These are phyloP conservation scores for Chlorella variabilis DNA, from an alignment of 163 green algal species.

Conservation along the genomic window DNA sequence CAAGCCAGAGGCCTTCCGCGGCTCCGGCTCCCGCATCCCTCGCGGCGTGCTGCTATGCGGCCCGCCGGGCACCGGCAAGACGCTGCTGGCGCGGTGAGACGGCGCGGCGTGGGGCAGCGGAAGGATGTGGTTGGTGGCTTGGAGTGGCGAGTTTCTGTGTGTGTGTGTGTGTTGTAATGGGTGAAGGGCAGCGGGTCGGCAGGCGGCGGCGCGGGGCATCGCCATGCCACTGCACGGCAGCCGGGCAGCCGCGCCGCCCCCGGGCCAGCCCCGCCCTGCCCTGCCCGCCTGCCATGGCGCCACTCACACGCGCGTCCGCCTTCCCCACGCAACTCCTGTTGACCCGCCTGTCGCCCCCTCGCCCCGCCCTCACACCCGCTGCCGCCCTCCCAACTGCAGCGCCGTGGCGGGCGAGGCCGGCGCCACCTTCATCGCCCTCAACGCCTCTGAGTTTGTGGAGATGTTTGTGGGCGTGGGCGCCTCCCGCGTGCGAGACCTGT, in stretches of 20 bases:
- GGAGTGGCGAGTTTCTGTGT: too few species aligned
- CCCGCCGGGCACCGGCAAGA: constrained; percentile 92
- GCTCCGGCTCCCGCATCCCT: constrained; percentile 82
- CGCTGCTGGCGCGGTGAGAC: constrained; percentile 85
- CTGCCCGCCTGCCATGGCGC: background rate
- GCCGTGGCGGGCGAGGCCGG: constrained; percentile 92
- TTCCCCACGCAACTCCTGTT: too few species aligned
- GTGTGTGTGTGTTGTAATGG: too few species aligned
- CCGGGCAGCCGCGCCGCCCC: too few species aligned
- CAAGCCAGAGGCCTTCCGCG: constrained; percentile 83
- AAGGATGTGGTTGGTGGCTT: constrained; percentile 5
- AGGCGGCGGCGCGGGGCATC: too few species aligned
- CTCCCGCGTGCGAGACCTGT: constrained; percentile 87
- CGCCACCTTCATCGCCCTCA: constrained; percentile 93
- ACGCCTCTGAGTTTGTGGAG: constrained; percentile 98
- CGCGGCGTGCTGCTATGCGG: constrained; percentile 79
- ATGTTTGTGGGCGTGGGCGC: constrained; percentile 96
- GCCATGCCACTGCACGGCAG: too few species aligned
- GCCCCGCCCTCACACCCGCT: too few species aligned
- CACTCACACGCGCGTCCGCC: too few species aligned
- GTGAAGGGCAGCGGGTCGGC: too few species aligned
- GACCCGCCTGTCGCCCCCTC: too few species aligned
- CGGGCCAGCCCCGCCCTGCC: constrained; percentile 30
- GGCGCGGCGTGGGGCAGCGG: constrained; percentile 47
- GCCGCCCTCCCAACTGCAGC: background rate